Conservation (phyloP, 768 basidiomycete genomes). For the Panellus pusillus region DNA sequence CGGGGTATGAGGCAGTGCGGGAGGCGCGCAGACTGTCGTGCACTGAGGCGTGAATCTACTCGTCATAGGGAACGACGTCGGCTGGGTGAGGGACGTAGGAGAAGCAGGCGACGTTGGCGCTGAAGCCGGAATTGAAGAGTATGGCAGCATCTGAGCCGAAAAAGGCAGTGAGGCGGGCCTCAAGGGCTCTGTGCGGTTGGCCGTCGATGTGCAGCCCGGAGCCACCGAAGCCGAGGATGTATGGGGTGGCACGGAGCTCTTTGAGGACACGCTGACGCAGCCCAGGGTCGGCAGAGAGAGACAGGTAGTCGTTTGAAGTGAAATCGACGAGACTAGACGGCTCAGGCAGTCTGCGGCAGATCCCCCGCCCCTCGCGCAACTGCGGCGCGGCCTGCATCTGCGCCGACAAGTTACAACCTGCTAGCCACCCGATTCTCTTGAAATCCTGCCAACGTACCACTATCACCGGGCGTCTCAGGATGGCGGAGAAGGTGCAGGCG, state of each 20-base stretch:
- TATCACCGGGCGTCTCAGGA: slow-evolving; percentile 70
- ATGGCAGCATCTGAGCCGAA: slow-evolving; percentile 66
- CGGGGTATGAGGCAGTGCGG: too few species aligned
- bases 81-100: slow-evolving; percentile 72
- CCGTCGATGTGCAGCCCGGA: slow-evolving; percentile 84
- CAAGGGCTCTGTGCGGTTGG: slow-evolving; percentile 67
- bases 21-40: slow-evolving; percentile 86
- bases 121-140: slow-evolving; percentile 91
- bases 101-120: slow-evolving; percentile 90
- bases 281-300: slow-evolving; percentile 58
- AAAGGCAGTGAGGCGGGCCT: slow-evolving; percentile 63
- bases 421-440: too few species aligned
- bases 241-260: slow-evolving; percentile 47
- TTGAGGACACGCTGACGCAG: slow-evolving; percentile 61
- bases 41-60: slow-evolving; percentile 86
- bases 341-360: slow-evolving; percentile 69
- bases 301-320: slow-evolving; percentile 91
- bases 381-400: slow-evolving; percentile 59
- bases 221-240: slow-evolving; percentile 82
- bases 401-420: too few species aligned
- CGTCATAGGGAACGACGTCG: slow-evolving; percentile 82
- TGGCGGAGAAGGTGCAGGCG: slow-evolving; percentile 43
- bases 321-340: slow-evolving; percentile 59
- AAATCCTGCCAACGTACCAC: slow-evolving; percentile 88
- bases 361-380: slow-evolving; percentile 65